These are phyloP conservation scores for Cryptomeria japonica DNA, from an alignment of 75 land plant species.

Conservation along the genomic window DNA sequence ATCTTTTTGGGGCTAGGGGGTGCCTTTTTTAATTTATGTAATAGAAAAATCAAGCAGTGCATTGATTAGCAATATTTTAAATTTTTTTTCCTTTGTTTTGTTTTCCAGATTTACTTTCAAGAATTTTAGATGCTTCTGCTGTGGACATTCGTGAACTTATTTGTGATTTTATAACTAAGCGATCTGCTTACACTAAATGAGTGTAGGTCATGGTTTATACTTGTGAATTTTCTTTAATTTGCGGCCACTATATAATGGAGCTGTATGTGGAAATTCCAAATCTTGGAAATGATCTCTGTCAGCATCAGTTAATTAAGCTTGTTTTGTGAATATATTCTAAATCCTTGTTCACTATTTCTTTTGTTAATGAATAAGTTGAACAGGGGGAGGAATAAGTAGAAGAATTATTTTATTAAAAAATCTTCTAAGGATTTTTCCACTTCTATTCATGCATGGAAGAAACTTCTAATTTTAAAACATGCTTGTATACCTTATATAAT, in stretches of 20 bases:
- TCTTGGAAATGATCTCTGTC: neutral
- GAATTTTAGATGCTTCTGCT: neutral
- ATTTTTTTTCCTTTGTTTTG: neutral
- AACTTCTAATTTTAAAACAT: neutral
- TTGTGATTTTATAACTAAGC: neutral
- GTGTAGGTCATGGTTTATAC: neutral
- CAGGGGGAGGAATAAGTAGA: neutral
- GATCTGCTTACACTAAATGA: neutral
- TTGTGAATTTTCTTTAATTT: neutral
- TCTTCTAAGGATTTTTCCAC: neutral
- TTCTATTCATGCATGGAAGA: neutral
- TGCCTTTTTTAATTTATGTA: too few relatives aligned
- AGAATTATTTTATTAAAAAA: neutral
- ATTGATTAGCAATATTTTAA: neutral
- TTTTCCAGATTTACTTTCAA: neutral
- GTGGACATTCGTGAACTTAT: neutral
- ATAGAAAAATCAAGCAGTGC: neutral
- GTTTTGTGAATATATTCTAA: neutral
- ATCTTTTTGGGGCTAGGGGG: too few relatives aligned
- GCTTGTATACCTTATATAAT: neutral
- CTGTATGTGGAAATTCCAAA: neutral
- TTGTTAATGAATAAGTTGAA: neutral
- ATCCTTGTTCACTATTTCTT: neutral
- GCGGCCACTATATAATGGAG: neutral
- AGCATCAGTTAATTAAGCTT: neutral